Percentiles rank a stretch among this genome's conserved stretches.
Evolutionary conservation across 495 filamentous ascomycete species (phyloP).

Genomic region (Cenococcum geophilum): DNA sequence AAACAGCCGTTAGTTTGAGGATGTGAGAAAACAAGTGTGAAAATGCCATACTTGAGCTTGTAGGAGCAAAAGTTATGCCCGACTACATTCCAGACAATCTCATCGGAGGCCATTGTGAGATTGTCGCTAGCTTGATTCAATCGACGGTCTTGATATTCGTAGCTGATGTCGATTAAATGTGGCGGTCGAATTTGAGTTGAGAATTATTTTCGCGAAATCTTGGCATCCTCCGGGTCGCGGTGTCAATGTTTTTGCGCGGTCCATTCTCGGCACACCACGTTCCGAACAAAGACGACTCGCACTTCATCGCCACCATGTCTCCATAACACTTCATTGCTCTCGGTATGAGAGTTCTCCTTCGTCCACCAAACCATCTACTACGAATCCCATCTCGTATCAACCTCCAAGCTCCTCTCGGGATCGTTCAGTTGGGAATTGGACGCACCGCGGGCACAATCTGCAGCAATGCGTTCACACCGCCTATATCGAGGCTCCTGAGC

Average conservation of each 20-base stretch:
- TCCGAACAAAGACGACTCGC: not conserved
- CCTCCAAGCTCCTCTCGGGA: not conserved
- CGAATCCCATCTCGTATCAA: not conserved
- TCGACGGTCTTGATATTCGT: too few species aligned
- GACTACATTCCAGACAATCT: constrained; percentile 96
- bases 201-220: constrained; percentile 20
- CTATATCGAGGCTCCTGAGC: constrained; percentile 4
- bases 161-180: not conserved
- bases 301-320: constrained; percentile 9
- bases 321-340: constrained; percentile 8
- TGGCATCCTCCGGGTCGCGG: not conserved
- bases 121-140: too few species aligned
- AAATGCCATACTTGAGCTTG: constrained; percentile 73
- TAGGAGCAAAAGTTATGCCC: constrained; percentile 95
- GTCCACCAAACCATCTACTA: not conserved
- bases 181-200: not conserved
- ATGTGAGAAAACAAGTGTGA: constrained; percentile 1
- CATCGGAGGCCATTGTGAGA: constrained; percentile 56
- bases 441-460: not conserved
- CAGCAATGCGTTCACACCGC: constrained; percentile 1
- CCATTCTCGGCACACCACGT: not conserved
- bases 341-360: constrained; percentile 28
- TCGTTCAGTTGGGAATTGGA: constrained; percentile 8
- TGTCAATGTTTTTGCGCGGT: constrained; percentile 67
- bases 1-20: constrained; percentile 24